Evolutionary conservation across 2,329 filamentous ascomycete species (phyloP).

Genomic region (Onygenales sp.): DNA sequence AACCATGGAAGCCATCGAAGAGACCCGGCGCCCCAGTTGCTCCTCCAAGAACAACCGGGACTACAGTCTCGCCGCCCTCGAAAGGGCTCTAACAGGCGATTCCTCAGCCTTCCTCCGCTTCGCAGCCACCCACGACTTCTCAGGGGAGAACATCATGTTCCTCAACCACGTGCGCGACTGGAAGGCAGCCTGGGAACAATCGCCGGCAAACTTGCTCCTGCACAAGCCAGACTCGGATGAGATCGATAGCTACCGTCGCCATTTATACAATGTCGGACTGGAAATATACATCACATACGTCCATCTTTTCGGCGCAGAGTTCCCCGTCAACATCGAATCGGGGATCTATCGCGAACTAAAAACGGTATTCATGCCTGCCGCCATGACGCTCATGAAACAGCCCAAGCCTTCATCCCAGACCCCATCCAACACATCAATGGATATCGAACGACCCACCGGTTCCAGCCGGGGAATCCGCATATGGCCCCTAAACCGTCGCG

Average conservation of each 20-base stretch:
- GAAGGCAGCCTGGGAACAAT: constrained; percentile 30
- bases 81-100: constrained; percentile 48
- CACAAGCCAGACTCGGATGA: constrained; percentile 9
- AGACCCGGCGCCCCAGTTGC: constrained; percentile 2
- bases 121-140: constrained; percentile 54
- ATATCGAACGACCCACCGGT: not conserved
- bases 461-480: not conserved
- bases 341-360: constrained; percentile 43
- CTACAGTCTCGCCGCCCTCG: constrained; percentile 47
- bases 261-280: constrained; percentile 46
- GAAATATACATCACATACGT: constrained; percentile 50
- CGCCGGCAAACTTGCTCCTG: constrained; percentile 5
- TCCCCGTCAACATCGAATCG: constrained; percentile 54
- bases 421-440: not conserved
- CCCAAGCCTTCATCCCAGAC: not conserved
- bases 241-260: constrained; percentile 27
- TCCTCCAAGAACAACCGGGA: constrained; percentile 24
- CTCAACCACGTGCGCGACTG: constrained; percentile 47
- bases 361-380: constrained; percentile 35
- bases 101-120: constrained; percentile 50
- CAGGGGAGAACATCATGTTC: constrained; percentile 58
- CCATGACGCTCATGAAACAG: not conserved
- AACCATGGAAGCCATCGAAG: not conserved
- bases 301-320: constrained; percentile 47
- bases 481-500: too few relatives aligned